Conservation (phyloP, 1,284 basidiomycete species). For the Apiotrichum sp. region DNA sequence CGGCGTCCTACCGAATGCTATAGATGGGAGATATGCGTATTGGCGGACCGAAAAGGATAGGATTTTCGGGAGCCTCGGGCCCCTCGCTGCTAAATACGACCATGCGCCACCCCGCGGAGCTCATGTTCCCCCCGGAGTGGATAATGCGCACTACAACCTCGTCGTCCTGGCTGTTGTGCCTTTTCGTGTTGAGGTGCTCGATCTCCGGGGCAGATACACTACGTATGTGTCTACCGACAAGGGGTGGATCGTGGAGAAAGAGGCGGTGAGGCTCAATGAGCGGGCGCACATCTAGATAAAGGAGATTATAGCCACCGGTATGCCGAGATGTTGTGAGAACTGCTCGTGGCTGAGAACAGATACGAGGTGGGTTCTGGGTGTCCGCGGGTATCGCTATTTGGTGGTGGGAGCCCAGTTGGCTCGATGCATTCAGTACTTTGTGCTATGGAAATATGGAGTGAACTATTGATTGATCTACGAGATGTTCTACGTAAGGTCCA, state of each 20-base stretch:
- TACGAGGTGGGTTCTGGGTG: too few relatives aligned
- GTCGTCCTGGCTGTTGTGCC: constrained; percentile 6
- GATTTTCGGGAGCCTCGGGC: background rate
- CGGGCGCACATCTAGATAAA: background rate
- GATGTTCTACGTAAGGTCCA: too few relatives aligned
- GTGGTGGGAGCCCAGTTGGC: too few relatives aligned
- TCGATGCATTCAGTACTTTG: too few relatives aligned
- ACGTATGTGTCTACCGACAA: background rate
- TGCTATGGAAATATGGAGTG: too few relatives aligned
- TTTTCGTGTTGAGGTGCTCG: constrained; percentile 7
- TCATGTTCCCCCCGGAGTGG: constrained; percentile 1
- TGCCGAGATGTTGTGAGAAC: too few relatives aligned
- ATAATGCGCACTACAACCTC: constrained; percentile 11
- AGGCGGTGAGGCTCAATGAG: background rate
- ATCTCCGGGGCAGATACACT: background rate
- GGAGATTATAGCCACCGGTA: too few relatives aligned
- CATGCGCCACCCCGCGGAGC: constrained; percentile 3
- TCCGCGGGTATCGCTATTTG: too few relatives aligned
- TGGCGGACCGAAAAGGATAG: background rate
- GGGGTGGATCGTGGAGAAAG: background rate
- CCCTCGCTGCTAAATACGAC: constrained; percentile 3
- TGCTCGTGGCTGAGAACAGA: too few relatives aligned
- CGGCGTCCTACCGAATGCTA: background rate
- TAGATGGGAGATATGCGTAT: constrained; percentile 3
- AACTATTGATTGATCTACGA: too few relatives aligned